These are phyloP conservation scores for Yamadazyma siamensis DNA, from an alignment of 1,139 yeast genomes.

Conservation along the genomic window DNA sequence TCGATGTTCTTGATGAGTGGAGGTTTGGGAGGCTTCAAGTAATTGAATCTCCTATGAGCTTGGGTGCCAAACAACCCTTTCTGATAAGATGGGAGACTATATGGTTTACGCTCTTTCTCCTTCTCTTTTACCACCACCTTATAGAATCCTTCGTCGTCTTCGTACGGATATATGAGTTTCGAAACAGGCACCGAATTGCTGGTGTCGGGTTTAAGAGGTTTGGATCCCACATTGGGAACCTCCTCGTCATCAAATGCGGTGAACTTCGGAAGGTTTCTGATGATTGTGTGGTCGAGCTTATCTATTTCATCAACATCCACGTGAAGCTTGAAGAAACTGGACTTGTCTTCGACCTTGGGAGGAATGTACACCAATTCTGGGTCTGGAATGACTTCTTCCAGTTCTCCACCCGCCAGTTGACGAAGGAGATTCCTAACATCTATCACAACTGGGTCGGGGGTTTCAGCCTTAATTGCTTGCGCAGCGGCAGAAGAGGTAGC, in stretches of 20 bases:
- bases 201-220: slow-evolving; percentile 20
- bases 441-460: slow-evolving; percentile 10
- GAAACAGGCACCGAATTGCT: slow-evolving; percentile 42
- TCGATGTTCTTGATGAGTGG: slow-evolving; percentile 79
- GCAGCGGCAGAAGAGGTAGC: slow-evolving; percentile 4
- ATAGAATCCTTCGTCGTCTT: slow-evolving; percentile 61
- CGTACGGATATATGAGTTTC: slow-evolving; percentile 57
- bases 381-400: slow-evolving; percentile 1
- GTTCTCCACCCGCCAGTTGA: slow-evolving; percentile 6
- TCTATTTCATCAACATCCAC: slow-evolving; percentile 52
- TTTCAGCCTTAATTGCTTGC: slow-evolving; percentile 1
- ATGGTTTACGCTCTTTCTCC: slow-evolving; percentile 11
- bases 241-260: slow-evolving; percentile 45
- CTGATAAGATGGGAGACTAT: slow-evolving; percentile 39
- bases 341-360: slow-evolving; percentile 10
- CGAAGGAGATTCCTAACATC: slow-evolving; percentile 12
- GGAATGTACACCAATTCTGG: slow-evolving; percentile 4
- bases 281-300: slow-evolving; percentile 50
- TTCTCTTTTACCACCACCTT: slow-evolving; percentile 56
- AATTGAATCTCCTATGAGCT: slow-evolving; percentile 57
- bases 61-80: slow-evolving; percentile 60
- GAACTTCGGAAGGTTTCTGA: slow-evolving; percentile 54
- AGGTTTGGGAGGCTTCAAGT: slow-evolving; percentile 81
- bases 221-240: slow-evolving; percentile 13
- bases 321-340: slow-evolving; percentile 56